These are phyloP conservation scores for Rhodotorula glutinis DNA, from an alignment of 1,284 basidiomycete genomes.

Conservation along the genomic window DNA sequence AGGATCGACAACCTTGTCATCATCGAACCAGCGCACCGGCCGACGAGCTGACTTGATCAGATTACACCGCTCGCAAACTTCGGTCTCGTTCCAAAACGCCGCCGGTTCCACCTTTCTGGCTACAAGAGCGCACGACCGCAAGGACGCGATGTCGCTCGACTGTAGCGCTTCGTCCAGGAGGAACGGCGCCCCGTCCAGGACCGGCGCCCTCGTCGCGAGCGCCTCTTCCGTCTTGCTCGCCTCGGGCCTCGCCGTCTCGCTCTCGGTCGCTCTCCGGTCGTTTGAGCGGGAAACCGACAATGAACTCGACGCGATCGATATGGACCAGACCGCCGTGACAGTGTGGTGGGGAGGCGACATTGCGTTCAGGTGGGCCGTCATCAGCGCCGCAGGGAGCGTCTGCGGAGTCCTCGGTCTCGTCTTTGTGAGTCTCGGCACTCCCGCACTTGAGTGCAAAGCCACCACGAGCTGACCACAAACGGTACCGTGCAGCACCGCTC, in stretches of 20 bases:
- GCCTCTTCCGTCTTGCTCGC: constrained; percentile 14
- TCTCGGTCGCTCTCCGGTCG: constrained; percentile 4
- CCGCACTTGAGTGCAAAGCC: neutral
- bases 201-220: constrained; percentile 14
- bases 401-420: constrained; percentile 22
- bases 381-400: constrained; percentile 14
- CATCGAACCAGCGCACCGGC: no score
- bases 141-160: no score
- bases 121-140: no score
- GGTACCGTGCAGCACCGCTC: constrained; percentile 3
- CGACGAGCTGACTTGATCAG: no score
- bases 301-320: constrained; percentile 11
- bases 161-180: neutral
- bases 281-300: neutral
- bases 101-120: no score
- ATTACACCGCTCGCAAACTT: no score
- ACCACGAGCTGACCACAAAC: neutral
- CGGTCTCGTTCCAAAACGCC: no score
- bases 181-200: neutral
- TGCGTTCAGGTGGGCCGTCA: constrained; percentile 15
- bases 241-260: constrained; percentile 10
- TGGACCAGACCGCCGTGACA: constrained; percentile 18
- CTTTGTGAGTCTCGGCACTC: constrained; percentile 6
- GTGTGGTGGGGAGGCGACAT: constrained; percentile 21
- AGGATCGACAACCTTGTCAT: no score